These are phyloP conservation scores for Xylaria sp. DNA, from an alignment of 2,329 filamentous ascomycete species.

Conservation along the genomic window DNA sequence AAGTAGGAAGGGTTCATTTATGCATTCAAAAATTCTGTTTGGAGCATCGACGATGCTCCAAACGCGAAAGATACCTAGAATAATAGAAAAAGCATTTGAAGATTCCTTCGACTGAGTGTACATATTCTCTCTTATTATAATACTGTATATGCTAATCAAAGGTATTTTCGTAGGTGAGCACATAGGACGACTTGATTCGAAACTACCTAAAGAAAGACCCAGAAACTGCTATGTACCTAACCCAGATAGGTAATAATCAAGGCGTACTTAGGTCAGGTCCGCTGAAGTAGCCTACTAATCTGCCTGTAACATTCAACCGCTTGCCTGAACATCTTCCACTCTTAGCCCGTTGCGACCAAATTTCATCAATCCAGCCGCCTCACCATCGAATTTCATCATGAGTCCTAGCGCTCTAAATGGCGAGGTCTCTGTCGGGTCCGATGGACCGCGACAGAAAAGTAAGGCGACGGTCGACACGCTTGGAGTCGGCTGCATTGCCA, in stretches of 20 bases:
- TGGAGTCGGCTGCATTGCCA: conserved; percentile 68
- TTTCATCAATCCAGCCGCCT: conserved; percentile 53
- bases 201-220: neutral
- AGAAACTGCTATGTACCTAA: too few species aligned
- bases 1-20: neutral
- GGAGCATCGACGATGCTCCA: too few species aligned
- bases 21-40: neutral
- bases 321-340: neutral
- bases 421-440: conserved; percentile 66
- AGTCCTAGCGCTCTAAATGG: conserved; percentile 60
- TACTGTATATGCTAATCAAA: too few species aligned
- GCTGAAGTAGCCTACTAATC: neutral
- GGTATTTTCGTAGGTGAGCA: too few species aligned
- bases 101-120: too few species aligned
- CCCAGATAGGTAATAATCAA: neutral
- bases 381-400: conserved; percentile 60
- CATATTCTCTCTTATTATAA: too few species aligned
- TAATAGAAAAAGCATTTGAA: too few species aligned
- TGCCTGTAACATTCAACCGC: neutral
- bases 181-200: too few species aligned
- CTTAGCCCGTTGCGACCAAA: conserved; percentile 36
- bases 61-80: too few species aligned
- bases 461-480: conserved; percentile 87
- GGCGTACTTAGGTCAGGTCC: neutral
- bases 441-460: conserved; percentile 74